Base-by-base conservation (phyloP, 805 yeast species). In the Schwanniomyces sp. region DNA sequence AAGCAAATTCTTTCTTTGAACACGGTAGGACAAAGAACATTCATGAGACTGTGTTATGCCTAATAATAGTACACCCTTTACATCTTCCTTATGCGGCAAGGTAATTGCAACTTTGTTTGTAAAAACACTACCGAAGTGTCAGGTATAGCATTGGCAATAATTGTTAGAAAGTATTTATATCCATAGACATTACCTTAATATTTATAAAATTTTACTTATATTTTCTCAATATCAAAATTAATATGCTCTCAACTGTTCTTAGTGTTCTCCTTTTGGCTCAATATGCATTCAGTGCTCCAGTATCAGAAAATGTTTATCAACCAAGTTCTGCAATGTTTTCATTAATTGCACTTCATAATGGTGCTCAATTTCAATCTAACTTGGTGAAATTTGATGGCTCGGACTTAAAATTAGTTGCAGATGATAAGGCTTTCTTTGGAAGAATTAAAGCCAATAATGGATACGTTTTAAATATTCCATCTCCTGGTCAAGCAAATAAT, bases 251-350 rank as follows among this genome's bases (percentile, higher is more conserved):
- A 32, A 6, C 11, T 16, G 14, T 32, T 14, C n/a, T 32, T 6
- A 16, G 21, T 32, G 3, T 14, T 16, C 14, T 17, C 5, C 18
- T 32, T 2, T 14, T 16, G 21, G 36, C 36, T 16, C 36, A 32
- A 32, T 8, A 7, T 16, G 7, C 21, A 14, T 32, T 32, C 3
- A 3, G 36, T 32, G 10, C 17, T 32, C 45, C 48, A 9, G 34
- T 47, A 29, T 21, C 11, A 14, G 63, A 62, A 46, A 51, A 66
- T 9, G 21, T 63, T 21, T 65, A 52, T 51, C 64, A 63, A 42
- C 67, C 72, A 11, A 52, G 68, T 1, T 69, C 74, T 7, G 67
- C 69, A 7, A 62, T 64, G 11, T 69, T 69, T 45, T 63, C 71
- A 11, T 58, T 69, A 26, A 64, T 69, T 51, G 72, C 74, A 1